phyloP scores from a whole-genome alignment of 108 stramenopile species.

The Nitzschia sp. region DNA sequence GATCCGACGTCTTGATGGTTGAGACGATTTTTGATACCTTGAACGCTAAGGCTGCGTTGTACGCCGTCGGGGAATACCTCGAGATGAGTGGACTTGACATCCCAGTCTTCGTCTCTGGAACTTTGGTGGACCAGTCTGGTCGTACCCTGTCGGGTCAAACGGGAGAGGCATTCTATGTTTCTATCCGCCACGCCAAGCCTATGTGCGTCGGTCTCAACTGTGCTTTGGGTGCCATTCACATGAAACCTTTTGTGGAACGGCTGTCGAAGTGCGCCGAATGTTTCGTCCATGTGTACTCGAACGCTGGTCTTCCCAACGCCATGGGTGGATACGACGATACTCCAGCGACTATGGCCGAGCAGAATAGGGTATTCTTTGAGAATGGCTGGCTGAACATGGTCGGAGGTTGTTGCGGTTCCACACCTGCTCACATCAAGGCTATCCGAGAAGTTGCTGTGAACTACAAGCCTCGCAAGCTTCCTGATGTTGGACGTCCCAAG shows the following conservation, averaged over 20 bases:
- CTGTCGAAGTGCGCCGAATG: constrained; percentile 91
- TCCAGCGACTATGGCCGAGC: constrained; percentile 90
- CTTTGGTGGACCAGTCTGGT: constrained; percentile 97
- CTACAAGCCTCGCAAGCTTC: constrained; percentile 80
- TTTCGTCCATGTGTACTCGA: constrained; percentile 97
- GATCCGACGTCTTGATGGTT: constrained; percentile 95
- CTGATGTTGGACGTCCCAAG: constrained; percentile 82
- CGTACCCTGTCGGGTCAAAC: constrained; percentile 98
- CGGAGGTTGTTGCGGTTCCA: constrained; percentile 98
- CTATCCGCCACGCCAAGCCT: constrained; percentile 96
- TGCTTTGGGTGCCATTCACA: constrained; percentile 96
- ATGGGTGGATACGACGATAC: constrained; percentile 99
- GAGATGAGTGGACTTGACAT: constrained; percentile 90
- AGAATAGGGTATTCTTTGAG: constrained; percentile 93
- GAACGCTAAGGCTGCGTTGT: constrained; percentile 98
- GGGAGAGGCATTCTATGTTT: constrained; percentile 97
- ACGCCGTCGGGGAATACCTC: constrained; percentile 90
- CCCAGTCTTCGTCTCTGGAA: constrained; percentile 97
- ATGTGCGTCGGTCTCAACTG: constrained; percentile 99
- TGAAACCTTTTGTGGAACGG: constrained; percentile 95
- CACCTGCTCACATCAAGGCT: constrained; percentile 94
- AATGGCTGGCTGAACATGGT: constrained; percentile 97
- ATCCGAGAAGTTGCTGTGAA: constrained; percentile 63
- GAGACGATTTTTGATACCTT: constrained; percentile 99
- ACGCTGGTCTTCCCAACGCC: constrained; percentile 98